Base-by-base conservation (phyloP, 2,329 filamentous ascomycete genomes). In the Cladosporium sp. region DNA sequence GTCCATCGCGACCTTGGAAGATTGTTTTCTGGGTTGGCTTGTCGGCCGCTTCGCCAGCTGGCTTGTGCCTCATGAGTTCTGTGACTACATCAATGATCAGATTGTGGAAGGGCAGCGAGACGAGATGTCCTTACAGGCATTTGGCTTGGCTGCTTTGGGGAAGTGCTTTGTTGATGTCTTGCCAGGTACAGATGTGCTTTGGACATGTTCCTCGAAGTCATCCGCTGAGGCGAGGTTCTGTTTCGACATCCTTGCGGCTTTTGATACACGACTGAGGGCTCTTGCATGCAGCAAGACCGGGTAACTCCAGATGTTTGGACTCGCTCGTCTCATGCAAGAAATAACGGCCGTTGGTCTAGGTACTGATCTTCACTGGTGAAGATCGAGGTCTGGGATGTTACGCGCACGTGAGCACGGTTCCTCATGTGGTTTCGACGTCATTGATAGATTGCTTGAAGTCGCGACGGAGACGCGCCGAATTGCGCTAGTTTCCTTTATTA, bases 1-100 rank as follows among this genome's bases (percentile, higher is more conserved):
- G 83, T 0, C 84, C 89, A 68, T 89, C 83, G 64, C 88, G 83
- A 56, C 81, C 78, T 18, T 79, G 80, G 74, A 83, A 84, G 31
- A 70, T 61, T 8, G 74, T 75, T 35, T 58, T 69, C 49, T 71
- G 68, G 11, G 71, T 70, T 74, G 75, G 64, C 35, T 66, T 66
- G 67, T 72, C 70, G 40, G 70, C 68, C 62, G 72, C 70, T 31
- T 60, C 72, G 66, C 69, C 64, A 49, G 64, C 66, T 29, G 69
- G 68, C 69, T 80, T 79, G 8, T 80, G 72, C 35, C 70, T 69
- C 81, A 83, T 82, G 65, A 83, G 76, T 72, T 81, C 79, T 79
- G 79, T 75, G 74, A 82, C 80, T 82, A 26, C 37, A 65, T 69
- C 65, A 67, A 70, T 68, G 58, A 68, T 72, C 67, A 73, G 71